Conservation (phyloP, 164 flowering plant genomes). For the Amborella trichopoda region DNA sequence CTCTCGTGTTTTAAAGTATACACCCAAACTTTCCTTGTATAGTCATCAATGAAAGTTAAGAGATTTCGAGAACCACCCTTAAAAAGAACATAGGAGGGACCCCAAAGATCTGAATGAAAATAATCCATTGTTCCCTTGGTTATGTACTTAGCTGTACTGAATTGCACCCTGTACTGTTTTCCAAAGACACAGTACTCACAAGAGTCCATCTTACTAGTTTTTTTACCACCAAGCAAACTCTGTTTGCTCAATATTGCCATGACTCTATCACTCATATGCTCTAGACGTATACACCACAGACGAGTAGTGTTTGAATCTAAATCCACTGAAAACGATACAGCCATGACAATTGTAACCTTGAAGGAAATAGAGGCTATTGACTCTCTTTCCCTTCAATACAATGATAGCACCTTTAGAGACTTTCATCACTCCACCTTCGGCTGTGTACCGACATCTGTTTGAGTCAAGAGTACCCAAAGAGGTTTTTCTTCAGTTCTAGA, state of each 20-base stretch:
- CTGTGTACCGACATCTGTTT: background rate
- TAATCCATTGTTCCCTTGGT: constrained; percentile 5
- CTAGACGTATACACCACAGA: constrained; percentile 9
- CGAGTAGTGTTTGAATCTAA: background rate
- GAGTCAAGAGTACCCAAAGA: constrained; percentile 1
- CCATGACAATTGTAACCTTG: background rate
- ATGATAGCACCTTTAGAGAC: background rate
- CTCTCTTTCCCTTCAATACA: background rate
- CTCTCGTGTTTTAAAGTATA: background rate
- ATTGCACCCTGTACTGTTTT: constrained; percentile 6
- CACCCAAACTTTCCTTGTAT: background rate
- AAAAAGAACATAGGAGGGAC: background rate
- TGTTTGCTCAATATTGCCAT: constrained; percentile 1
- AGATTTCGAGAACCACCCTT: background rate
- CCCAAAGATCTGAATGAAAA: constrained; percentile 6
- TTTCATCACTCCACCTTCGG: background rate
- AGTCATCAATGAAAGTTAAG: background rate
- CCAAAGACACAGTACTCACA: constrained; percentile 12
- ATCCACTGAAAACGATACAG: background rate
- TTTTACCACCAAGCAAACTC: background rate
- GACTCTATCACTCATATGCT: constrained; percentile 8
- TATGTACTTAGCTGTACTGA: background rate
- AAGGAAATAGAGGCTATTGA: background rate
- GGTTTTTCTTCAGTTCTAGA: constrained; percentile 2
- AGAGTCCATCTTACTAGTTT: constrained; percentile 2